A percentile compares a stretch with the other conserved stretches of the same genome.
These are phyloP conservation scores for Colletotrichum horii DNA, from an alignment of 2,329 filamentous ascomycete species.

Conservation along the genomic window DNA sequence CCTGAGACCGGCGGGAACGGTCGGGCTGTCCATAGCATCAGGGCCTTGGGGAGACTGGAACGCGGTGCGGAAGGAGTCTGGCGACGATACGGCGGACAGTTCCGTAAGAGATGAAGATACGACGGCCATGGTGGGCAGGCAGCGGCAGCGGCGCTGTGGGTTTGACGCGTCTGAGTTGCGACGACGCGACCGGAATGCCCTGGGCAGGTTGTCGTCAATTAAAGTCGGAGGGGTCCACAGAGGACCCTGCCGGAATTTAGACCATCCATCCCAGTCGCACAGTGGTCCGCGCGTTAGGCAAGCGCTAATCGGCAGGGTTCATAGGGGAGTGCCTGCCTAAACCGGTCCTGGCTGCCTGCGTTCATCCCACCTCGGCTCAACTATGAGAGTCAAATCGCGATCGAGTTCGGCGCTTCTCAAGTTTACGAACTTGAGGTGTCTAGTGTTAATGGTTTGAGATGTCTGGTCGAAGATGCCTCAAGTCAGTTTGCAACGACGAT, in stretches of 20 bases:
- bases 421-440: background rate
- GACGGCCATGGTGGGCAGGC: background rate
- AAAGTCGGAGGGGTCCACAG: background rate
- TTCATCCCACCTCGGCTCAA: background rate
- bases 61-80: slow-evolving; percentile 11
- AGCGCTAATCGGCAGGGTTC: background rate
- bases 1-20: background rate
- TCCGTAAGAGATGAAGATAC: background rate
- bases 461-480: background rate
- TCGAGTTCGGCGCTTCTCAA: background rate
- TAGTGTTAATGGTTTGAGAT: background rate
- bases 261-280: background rate
- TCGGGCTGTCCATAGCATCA: background rate
- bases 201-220: background rate
- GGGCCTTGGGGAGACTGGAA: background rate
- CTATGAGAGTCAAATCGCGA: background rate
- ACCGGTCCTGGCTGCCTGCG: background rate
- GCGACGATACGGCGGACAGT: slow-evolving; percentile 2
- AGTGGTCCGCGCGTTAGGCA: background rate
- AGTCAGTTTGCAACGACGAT: background rate
- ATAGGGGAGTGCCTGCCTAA: background rate
- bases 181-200: slow-evolving; percentile 9
- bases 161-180: slow-evolving; percentile 9
- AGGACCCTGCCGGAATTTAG: background rate
- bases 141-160: background rate